Percentiles rank a stretch among this genome's conserved stretches.
These are phyloP conservation scores for Sclerotinia borealis DNA, from an alignment of 2,329 filamentous ascomycete species.

Conservation along the genomic window DNA sequence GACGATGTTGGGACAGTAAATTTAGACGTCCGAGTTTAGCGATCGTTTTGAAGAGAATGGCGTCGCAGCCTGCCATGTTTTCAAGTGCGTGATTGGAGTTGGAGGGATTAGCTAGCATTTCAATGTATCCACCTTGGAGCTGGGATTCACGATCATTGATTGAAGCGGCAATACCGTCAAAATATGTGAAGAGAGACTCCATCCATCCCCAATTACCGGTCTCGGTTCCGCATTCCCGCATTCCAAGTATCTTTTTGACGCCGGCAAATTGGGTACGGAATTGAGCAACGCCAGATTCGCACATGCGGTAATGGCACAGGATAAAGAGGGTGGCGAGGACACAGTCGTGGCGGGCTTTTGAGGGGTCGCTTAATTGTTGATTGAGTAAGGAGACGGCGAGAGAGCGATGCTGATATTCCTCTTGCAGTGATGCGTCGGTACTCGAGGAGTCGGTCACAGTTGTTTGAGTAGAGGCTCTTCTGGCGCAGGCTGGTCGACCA, in stretches of 20 bases:
- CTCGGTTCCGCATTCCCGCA: constrained; percentile 59
- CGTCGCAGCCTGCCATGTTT: constrained; percentile 83
- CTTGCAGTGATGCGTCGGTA: constrained; percentile 57
- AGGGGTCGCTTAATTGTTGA: constrained; percentile 70
- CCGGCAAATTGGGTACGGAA: constrained; percentile 92
- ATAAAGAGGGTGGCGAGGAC: constrained; percentile 82
- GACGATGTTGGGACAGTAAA: constrained; percentile 66
- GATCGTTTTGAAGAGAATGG: constrained; percentile 79
- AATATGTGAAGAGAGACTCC: constrained; percentile 88
- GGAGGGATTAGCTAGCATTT: constrained; percentile 57
- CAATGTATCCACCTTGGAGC: constrained; percentile 56
- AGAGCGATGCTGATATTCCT: constrained; percentile 76
- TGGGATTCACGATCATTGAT: constrained; percentile 90
- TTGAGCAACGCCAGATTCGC: constrained; percentile 85
- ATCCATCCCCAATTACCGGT: constrained; percentile 77
- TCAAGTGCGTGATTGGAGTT: constrained; percentile 56
- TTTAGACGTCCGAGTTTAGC: constrained; percentile 79
- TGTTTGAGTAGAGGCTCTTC: constrained; percentile 24
- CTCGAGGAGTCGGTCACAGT: constrained; percentile 39
- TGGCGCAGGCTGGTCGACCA: constrained; percentile 17
- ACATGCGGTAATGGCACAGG: constrained; percentile 87
- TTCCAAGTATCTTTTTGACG: constrained; percentile 79
- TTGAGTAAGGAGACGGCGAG: constrained; percentile 79
- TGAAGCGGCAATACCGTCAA: constrained; percentile 85
- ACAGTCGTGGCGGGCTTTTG: constrained; percentile 73